Base-by-base conservation (phyloP, 768 basidiomycete genomes). In the Hericium rajendrae region DNA sequence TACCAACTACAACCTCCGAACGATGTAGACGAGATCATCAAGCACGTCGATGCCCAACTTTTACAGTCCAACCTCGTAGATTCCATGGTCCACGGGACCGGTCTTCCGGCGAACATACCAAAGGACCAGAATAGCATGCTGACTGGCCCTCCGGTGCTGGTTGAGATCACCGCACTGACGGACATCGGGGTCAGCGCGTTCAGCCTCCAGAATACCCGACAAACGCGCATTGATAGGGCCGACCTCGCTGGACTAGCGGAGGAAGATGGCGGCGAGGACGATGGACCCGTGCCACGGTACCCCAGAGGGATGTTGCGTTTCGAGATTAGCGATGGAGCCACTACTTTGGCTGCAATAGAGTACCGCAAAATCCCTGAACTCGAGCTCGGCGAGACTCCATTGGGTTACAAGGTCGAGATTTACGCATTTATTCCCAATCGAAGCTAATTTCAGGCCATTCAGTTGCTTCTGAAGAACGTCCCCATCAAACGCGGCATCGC, bases 111-210 rank as follows among this genome's bases (percentile, higher is more conserved):
- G 8, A 64, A 79, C 59, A 65, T 82, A 51, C 60, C 70, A 6
- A 60, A 69, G 12, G 60, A 70, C 6, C 68, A 71, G 24, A 74
- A 77, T 18, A 64, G 68, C 10, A 72, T 73, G 0, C 60, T 74
- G 13, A 64, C 64, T 1, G 76, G 77, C 6, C 60, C 73, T 6
- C 82, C 86, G 1, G 70, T 89, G 37, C 80, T 91, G 39, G 85
- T 94, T 10, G 86, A 97, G 65, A 78, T 97, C 26, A 70, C 74
- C 16, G 76, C 80, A 13, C 79, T 95, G n/a, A 89, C 83, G 16
- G 94, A 97, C 56, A 85, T 97, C 20, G 90, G 86, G 0, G 73
- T 80, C 48, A 92, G 92, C 62, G 94, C 94, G 0, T 89, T 91
- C 65, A 82, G 75, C 53, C 76, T 97, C 16, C 78, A 86, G 59